Percentiles rank a stretch among this genome's conserved stretches.
Evolutionary conservation across 2,329 filamentous ascomycete genomes (phyloP).

Genomic region (Zasmidium citrigriseum): DNA sequence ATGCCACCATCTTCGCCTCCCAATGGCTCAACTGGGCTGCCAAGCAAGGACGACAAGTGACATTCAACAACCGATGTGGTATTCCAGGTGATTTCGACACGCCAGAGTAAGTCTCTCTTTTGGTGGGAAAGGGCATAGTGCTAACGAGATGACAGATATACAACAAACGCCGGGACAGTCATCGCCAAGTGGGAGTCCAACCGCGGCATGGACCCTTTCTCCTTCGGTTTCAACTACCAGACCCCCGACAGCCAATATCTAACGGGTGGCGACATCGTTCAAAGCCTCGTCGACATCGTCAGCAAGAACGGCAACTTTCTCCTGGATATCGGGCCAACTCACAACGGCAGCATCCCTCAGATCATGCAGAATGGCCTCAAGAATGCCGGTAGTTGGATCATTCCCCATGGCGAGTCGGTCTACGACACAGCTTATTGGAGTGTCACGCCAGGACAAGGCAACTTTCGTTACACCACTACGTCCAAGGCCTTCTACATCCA

Average conservation of each 20-base stretch:
- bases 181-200: conserved; percentile 24
- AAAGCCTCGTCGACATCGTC: conserved; percentile 26
- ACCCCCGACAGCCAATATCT: conserved; percentile 20
- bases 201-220: conserved; percentile 24
- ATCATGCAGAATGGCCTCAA: conserved; percentile 6
- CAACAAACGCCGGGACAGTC: conserved; percentile 14
- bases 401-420: conserved; percentile 9
- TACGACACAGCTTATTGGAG: conserved; percentile 14
- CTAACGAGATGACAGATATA: no score
- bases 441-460: not conserved
- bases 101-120: conserved; percentile 26
- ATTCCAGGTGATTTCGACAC: conserved; percentile 14
- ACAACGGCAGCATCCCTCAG: conserved; percentile 11
- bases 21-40: conserved; percentile 47
- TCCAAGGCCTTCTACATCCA: conserved; percentile 53
- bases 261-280: conserved; percentile 20
- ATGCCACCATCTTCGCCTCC: no score
- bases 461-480: conserved; percentile 51
- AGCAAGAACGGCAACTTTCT: conserved; percentile 32
- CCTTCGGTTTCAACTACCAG: conserved; percentile 24
- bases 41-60: conserved; percentile 11
- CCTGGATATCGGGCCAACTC: conserved; percentile 27
- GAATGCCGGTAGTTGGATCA: conserved; percentile 14
- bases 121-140: no score
- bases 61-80: not conserved